These are phyloP conservation scores for Alternaria sp. DNA, from an alignment of 2,329 filamentous ascomycete genomes.

Conservation along the genomic window DNA sequence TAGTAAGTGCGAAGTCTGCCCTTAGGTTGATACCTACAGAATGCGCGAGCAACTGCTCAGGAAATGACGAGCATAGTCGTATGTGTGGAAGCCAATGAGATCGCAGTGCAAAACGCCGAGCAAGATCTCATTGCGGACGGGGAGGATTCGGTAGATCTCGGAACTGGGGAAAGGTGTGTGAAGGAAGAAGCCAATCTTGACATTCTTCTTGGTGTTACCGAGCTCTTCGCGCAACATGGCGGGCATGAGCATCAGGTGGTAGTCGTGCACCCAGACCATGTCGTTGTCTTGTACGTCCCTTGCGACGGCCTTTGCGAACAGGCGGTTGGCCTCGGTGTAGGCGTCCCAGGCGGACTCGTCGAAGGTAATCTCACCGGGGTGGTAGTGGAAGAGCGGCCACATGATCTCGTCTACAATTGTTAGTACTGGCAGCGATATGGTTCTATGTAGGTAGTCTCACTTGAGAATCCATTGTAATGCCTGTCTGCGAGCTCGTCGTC, in stretches of 20 bases:
- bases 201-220: conserved; percentile 79
- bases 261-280: conserved; percentile 97
- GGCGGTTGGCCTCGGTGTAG: conserved; percentile 89
- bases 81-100: conserved; percentile 96
- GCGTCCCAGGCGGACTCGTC: conserved; percentile 94
- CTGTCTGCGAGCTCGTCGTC: conserved; percentile 91
- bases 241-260: conserved; percentile 95
- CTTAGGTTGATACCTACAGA: conserved; percentile 60
- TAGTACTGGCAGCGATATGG: neutral
- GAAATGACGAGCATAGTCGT: conserved; percentile 98
- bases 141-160: conserved; percentile 95
- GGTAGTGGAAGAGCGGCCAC: conserved; percentile 98
- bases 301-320: conserved; percentile 88
- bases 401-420: conserved; percentile 77
- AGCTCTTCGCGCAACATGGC: conserved; percentile 94
- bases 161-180: conserved; percentile 97
- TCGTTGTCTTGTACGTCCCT: conserved; percentile 92
- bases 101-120: conserved; percentile 91
- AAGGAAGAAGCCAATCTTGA: conserved; percentile 98
- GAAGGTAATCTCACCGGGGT: conserved; percentile 97
- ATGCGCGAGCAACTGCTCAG: conserved; percentile 96
- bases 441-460: conserved; percentile 58
- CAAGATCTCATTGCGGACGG: conserved; percentile 87
- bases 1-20: conserved; percentile 5
- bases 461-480: conserved; percentile 98